A percentile compares a stretch with the other conserved stretches of the same genome.
phyloP scores from a whole-genome alignment of 768 basidiomycete genomes.

The Pleurotus djamor region DNA sequence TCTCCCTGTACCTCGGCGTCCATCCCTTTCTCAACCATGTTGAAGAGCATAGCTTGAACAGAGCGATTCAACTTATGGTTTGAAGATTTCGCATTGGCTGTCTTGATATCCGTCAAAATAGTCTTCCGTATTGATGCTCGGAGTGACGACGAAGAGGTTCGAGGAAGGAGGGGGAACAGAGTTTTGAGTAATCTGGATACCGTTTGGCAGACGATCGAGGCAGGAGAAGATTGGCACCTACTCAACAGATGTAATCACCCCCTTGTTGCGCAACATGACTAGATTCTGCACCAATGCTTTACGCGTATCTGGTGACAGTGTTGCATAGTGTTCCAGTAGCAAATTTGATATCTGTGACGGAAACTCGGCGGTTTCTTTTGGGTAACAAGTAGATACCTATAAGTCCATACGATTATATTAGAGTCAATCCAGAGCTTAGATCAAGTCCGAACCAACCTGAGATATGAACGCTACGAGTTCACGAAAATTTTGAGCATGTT shows the following conservation, averaged over 20 bases:
- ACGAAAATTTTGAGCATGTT: conserved; percentile 80
- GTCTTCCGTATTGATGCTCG: conserved; percentile 88
- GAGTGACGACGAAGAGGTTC: conserved; percentile 82
- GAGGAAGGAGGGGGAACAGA: conserved; percentile 94
- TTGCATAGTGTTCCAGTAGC: conserved; percentile 75
- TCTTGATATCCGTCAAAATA: conserved; percentile 90
- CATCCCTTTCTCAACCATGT: conserved; percentile 95
- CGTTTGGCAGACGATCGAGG: not conserved
- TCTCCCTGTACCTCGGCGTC: conserved; percentile 76
- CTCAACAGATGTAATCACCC: conserved; percentile 91
- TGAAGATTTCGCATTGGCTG: conserved; percentile 83
- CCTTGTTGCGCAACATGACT: conserved; percentile 91
- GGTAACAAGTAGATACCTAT: conserved; percentile 91
- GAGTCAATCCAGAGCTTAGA: not conserved
- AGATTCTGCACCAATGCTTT: conserved; percentile 87
- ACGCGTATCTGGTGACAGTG: conserved; percentile 76
- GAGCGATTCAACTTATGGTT: conserved; percentile 97
- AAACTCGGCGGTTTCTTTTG: conserved; percentile 84
- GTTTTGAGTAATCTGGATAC: conserved; percentile 76
- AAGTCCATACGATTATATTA: not conserved
- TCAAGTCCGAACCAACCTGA: conserved; percentile 46
- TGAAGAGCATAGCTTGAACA: conserved; percentile 93
- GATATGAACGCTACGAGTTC: conserved; percentile 92
- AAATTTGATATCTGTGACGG: conserved; percentile 77
- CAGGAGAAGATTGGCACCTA: conserved; percentile 33